Conservation (phyloP, 2,329 filamentous ascomycete species). For the Colletotrichum noveboracense region DNA sequence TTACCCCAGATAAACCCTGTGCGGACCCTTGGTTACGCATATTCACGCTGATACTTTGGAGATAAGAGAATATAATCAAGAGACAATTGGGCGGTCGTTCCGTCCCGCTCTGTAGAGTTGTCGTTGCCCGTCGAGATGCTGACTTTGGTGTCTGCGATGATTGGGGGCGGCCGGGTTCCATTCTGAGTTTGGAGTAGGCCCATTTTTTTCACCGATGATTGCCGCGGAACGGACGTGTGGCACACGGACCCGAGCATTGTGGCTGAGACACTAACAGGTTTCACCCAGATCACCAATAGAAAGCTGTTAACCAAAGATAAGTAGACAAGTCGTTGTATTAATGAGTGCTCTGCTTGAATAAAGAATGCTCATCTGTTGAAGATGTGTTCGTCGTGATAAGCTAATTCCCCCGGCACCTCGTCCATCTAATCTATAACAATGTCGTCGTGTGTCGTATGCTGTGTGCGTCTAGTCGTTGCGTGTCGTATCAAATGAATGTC, state of each 20-base stretch:
- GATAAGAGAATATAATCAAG: background rate
- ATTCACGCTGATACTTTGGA: background rate
- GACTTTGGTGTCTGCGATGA: background rate
- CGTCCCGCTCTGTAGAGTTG: background rate
- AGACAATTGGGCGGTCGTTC: background rate
- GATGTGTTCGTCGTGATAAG: background rate
- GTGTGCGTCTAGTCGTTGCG: background rate
- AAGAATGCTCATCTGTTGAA: slow-evolving; percentile 2
- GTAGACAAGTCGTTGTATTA: background rate
- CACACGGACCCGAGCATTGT: slow-evolving; percentile 1
- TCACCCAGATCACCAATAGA: background rate
- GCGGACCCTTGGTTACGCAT: background rate
- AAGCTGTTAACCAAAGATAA: slow-evolving; percentile 7
- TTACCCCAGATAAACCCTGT: background rate
- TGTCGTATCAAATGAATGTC: slow-evolving; percentile 16
- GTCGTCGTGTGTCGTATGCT: background rate
- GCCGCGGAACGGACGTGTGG: slow-evolving; percentile 22
- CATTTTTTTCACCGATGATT: slow-evolving; percentile 16
- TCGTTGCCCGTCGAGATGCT: background rate
- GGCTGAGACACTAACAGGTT: slow-evolving; percentile 20
- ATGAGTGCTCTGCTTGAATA: background rate
- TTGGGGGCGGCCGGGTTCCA: background rate
- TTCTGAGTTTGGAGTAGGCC: background rate
- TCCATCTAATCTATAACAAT: background rate
- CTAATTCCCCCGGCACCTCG: background rate